Evolutionary conservation across 108 stramenopile genomes (phyloP), one percentile per base, ranked within the genome.

Genomic region (Stephanodiscus minutulus): DNA sequence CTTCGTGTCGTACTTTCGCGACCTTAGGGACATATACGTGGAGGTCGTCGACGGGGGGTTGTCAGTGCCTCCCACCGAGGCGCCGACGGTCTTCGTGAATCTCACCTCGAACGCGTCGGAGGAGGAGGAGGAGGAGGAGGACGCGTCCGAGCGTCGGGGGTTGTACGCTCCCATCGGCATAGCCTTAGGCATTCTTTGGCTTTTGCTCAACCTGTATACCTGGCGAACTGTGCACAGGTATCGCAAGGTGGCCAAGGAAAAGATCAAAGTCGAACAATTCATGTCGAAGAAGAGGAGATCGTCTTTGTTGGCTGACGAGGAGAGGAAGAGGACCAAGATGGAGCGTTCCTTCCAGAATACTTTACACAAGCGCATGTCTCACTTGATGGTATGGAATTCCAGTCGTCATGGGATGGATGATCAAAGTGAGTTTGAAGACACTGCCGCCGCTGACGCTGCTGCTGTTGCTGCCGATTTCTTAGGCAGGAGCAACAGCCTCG

Each of bases 1-100:
- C 37, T 72, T 72, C n/a, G 50, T 72, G 5, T 50, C 61, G 0
- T 72, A 72, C n/a, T 63, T 72, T 43, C 71, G 71, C 13, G 33
- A 62, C 13, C 27, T 63, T 21, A 18, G 10, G 2, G 50, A 52
- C 37, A 46, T 72, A 8, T 39, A 50, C 2, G 29, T 63, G 4
- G 31, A 72, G 48, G 39, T 63, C 36, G 61, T 63, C 18, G 50
- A 63, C 18, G 31, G 31, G 5, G 71, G 53, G 9, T 62, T 72
- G 35, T 52, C 61, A 5, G 20, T 35, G 24, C 66, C 66, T 2
- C 71, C 60, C 5, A 72, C 61, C 22, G 36, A 43, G 18, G 11
- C 49, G 12, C 71, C 71, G 17, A 72, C 71, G 2, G 53, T 39
- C 18, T 20, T 12, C 5, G 33, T n/a, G n/a, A n/a, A n/a, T n/a